Percentiles rank a stretch among this genome's conserved stretches.
Evolutionary conservation across 768 basidiomycete genomes (phyloP).

Genomic region (Terana coerulea): DNA sequence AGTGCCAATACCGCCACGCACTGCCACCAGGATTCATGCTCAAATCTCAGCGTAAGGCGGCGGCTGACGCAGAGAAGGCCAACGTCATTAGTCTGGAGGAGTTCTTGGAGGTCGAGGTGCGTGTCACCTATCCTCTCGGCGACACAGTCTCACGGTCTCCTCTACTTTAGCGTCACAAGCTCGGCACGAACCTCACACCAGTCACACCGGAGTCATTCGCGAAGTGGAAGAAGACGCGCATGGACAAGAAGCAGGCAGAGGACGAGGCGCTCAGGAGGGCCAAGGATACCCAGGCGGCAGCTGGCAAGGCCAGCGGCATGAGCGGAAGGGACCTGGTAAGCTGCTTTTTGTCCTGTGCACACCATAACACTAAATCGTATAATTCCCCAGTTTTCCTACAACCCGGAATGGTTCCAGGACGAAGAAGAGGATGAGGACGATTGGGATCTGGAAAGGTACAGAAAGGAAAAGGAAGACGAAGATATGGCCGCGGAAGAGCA

Average conservation of each 20-base stretch:
- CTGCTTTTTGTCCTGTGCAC: slow-evolving; percentile 3
- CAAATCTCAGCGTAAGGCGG: slow-evolving; percentile 89
- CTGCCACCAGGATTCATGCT: slow-evolving; percentile 95
- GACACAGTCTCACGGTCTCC: neutral
- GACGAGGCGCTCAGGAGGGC: slow-evolving; percentile 61
- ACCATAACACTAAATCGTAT: neutral
- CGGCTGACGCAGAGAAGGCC: slow-evolving; percentile 87
- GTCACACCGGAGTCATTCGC: slow-evolving; percentile 92
- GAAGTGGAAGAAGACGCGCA: slow-evolving; percentile 90
- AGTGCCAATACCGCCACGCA: slow-evolving; percentile 92
- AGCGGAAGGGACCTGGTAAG: slow-evolving; percentile 90
- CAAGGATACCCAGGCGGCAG: slow-evolving; percentile 73
- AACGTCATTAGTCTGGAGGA: slow-evolving; percentile 91
- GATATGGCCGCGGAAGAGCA: slow-evolving; percentile 50
- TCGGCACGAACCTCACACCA: slow-evolving; percentile 85
- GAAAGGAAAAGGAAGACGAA: slow-evolving; percentile 58
- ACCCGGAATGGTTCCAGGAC: slow-evolving; percentile 91
- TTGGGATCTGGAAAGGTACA: slow-evolving; percentile 53
- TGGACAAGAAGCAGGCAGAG: slow-evolving; percentile 95
- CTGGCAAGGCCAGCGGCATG: slow-evolving; percentile 92
- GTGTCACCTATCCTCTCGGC: slow-evolving; percentile 14
- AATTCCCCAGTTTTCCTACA: slow-evolving; percentile 79
- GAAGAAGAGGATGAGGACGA: slow-evolving; percentile 51
- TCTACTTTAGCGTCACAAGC: slow-evolving; percentile 77
- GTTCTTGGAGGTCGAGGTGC: slow-evolving; percentile 94